Base-by-base conservation (phyloP, 2,329 filamentous ascomycete genomes). In the Trichoderma lentiforme region DNA sequence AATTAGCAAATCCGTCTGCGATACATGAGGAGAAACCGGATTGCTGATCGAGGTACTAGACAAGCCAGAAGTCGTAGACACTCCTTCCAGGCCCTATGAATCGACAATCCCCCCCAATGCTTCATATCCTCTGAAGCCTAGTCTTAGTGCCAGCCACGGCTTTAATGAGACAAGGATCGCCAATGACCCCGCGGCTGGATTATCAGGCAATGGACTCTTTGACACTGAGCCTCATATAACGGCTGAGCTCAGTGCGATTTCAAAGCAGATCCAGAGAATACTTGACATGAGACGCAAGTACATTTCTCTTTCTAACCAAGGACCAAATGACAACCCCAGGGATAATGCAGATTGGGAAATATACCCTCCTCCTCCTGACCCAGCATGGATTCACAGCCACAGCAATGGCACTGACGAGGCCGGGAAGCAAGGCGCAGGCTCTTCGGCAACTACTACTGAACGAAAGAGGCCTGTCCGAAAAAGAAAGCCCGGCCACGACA, bases 201-300 rank as follows among this genome's bases (percentile, higher is more conserved):
- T 87, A 74, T 88, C 90, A 36, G 88, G 88, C 76, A 91, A 88
- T 77, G 91, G 90, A 9, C 89, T 92, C 76, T 90, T 90, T 58
- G 88, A 92, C 70, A 91, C 88, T 60, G 93, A 97, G 76, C 89
- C 92, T 51, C 91, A 92, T 67, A 92, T 98, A 75, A 94, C 93
- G 2, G 87, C 92, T 3, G 96, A 99, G 82, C 84, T 99, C 74
- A 90, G 89, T 76, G 88, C 90, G 24, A 98, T 99, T 75, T 98
- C 97, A 77, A 91, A 90, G 75, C 97, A 96, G 76, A 94, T 99
- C 71, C 93, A 97, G 80, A 92, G 92, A 75, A 89, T 98, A n/a
- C 83, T 98, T 60, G 93, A 98, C 76, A 86, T 95, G 53, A 90
- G 96, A 73, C 91, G 94, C 80, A 97, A 94, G 77, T 99, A 98